phyloP scores from a whole-genome alignment of 805 yeast genomes.

The Ogataea neopini region DNA sequence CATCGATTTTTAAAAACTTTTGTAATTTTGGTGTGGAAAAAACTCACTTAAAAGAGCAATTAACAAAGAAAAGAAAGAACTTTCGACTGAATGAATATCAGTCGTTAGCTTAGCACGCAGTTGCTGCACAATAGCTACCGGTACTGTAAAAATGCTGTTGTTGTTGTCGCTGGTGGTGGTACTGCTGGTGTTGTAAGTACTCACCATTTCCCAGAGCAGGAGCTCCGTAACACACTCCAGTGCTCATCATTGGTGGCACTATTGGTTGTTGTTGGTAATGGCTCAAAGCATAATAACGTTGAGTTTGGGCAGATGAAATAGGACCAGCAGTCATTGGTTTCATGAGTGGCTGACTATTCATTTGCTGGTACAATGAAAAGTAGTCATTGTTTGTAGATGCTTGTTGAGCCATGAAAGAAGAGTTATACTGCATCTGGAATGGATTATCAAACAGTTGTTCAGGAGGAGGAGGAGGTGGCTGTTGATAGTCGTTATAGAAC shows the following conservation, averaged over 20 bases:
- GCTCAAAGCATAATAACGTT: constrained; percentile 24
- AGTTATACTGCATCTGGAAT: constrained; percentile 25
- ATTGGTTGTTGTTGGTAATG: constrained; percentile 18
- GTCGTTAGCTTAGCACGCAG: constrained; percentile 22
- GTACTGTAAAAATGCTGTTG: constrained; percentile 17
- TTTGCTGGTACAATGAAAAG: constrained; percentile 20
- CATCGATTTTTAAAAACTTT: background rate
- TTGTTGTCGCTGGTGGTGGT: constrained; percentile 13
- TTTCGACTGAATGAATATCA: background rate
- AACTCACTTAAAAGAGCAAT: background rate
- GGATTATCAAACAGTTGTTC: constrained; percentile 30
- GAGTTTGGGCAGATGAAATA: constrained; percentile 13
- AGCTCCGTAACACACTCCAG: constrained; percentile 16
- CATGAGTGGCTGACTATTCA: constrained; percentile 14
- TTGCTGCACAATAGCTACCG: constrained; percentile 21
- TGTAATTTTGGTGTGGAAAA: constrained; percentile 3
- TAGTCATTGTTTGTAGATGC: constrained; percentile 15
- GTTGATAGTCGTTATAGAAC: constrained; percentile 24
- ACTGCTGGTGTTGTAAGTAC: constrained; percentile 11
- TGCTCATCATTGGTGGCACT: constrained; percentile 20
- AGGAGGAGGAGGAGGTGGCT: constrained; percentile 9
- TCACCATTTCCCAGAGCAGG: constrained; percentile 5
- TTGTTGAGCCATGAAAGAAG: constrained; percentile 15
- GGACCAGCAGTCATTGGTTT: constrained; percentile 12
- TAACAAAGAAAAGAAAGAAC: constrained; percentile 3